Conservation (phyloP, 1,284 basidiomycete species). For the Moniliophthora roreri region DNA sequence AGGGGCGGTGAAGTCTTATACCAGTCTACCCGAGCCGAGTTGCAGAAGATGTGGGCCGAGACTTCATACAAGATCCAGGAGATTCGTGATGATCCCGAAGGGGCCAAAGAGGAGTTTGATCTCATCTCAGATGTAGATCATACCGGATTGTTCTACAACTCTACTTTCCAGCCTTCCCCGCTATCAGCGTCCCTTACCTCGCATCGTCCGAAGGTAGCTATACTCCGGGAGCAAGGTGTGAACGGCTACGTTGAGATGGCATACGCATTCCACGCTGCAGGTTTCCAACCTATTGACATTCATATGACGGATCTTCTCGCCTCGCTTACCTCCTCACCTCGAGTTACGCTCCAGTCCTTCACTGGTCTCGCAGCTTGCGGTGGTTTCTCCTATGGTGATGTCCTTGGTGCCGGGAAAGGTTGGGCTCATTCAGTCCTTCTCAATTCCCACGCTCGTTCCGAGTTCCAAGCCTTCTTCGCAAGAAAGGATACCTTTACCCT, state of each 20-base stretch:
- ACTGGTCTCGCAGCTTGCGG: conserved; percentile 91
- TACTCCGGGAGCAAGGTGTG: conserved; percentile 97
- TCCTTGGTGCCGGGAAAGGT: conserved; percentile 95
- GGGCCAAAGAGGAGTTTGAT: conserved; percentile 82
- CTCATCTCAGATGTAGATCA: conserved; percentile 69
- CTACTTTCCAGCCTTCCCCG: conserved; percentile 60
- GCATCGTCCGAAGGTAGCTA: conserved; percentile 82
- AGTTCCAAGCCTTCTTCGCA: conserved; percentile 84
- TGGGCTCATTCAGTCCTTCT: conserved; percentile 96
- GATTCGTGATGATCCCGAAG: conserved; percentile 81
- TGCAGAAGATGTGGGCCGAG: conserved; percentile 92
- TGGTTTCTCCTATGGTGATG: conserved; percentile 98
- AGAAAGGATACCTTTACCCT: conserved; percentile 84
- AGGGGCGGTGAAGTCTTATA: conserved; percentile 58
- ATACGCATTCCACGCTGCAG: conserved; percentile 92
- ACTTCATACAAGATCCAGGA: conserved; percentile 93
- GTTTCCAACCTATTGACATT: conserved; percentile 93
- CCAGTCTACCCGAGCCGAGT: conserved; percentile 61
- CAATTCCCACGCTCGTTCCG: conserved; percentile 68
- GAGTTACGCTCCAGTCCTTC: neutral
- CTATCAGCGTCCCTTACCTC: conserved; percentile 31
- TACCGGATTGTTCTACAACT: conserved; percentile 76
- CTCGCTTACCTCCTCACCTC: neutral
- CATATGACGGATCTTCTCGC: conserved; percentile 91
- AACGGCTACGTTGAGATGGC: conserved; percentile 99